Base-by-base conservation (phyloP, 2,329 filamentous ascomycete genomes). In the Monosporascus sp. region DNA sequence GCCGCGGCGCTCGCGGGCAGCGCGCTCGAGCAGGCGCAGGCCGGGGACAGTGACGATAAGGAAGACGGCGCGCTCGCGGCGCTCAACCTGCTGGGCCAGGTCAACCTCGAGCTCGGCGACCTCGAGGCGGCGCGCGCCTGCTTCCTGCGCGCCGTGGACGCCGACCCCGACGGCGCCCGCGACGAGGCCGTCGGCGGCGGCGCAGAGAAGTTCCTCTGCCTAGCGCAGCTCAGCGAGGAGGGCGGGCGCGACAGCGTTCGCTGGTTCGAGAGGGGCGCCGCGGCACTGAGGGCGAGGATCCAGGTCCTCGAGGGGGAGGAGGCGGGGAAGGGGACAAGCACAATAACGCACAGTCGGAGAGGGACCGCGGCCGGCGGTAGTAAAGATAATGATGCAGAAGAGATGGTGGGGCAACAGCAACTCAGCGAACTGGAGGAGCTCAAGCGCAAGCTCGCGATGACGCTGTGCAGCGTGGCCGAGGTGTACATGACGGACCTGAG, bases 401-500 rank as follows among this genome's bases (percentile, higher is more conserved):
- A 24, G 22, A 35, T 14, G 47, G 45, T 17, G 41, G 17, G 20
- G 38, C 47, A 46, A 51, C 18, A 52, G 45, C 37, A 71, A 56
- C 63, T 72, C 68, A 54, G 68, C 60, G 56, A 74, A 24, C 63
- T 84, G 41, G 80, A 85, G 27, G 89, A 82, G 70, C 89, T 90
- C 76, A 87, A 87, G 68, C 78, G 79, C 59, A 94, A 94, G 71
- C 78, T 97, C 37, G 90, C 91, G 2, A 90, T 90, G 62, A 90
- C 92, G n/a, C 80, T 99, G 37, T 99, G 95, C 71, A 90, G 89
- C 27, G 90, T 97, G 55, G 86, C 90, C 6, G 94, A 99, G 74
- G 90, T 99, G 48, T 99, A 97, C 77, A 99, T 99, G 94, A 99
- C 94, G 11, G 94, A 99, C 74, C 75, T 97, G 63, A 94, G 89